Base-by-base conservation (phyloP, 352 stramenopile genomes). In the Pythium coloratum region DNA sequence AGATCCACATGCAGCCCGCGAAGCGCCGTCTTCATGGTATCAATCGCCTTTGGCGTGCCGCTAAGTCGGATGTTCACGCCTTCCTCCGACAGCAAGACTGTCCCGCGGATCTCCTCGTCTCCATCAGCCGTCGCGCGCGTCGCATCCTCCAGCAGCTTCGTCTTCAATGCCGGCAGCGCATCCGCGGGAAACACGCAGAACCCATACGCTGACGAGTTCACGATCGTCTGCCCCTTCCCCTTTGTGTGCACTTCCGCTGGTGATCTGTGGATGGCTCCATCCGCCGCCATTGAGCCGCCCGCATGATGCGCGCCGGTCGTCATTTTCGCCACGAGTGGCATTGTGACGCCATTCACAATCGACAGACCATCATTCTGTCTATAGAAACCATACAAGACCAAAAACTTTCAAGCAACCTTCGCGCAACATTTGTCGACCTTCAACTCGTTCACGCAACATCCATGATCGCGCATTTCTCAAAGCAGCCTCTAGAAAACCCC, bases 141-240 rank as follows among this genome's bases (percentile, higher is more conserved):
- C 34, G 74, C 74, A 9, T 6, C 18, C 6, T 78, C 63, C 9
- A 87, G 54, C 38, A 91, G 55, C 6, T 76, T 62, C 59, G 73
- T 42, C 51, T 77, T 77, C 8, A 88, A 58, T n/a, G 57, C 57
- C 10, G 73, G 74, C 62, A 91, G 64, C 40, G 64, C 54, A 32
- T 78, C 71, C 13, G 55, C 62, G 3, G 60, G 7, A 16, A 91
- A 80, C n/a, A 86, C 72, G 32, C 83, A 88, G 64, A 91, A 89
- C 1, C 81, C 82, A 70, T 91, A 91, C 8, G 81, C 81, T n/a
- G 83, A 91, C 51, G 80, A 88, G 69, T 91, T 89, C 49, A 86
- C 76, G 55, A 82, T 61, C 30, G 12, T 33, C 20, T 24, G n/a
- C 16, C 9, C n/a, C 6, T 32, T 53, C 20, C 14, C 46, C 46